Conservation (phyloP, 768 basidiomycete genomes). For the Mycena olivaceomarginata region DNA sequence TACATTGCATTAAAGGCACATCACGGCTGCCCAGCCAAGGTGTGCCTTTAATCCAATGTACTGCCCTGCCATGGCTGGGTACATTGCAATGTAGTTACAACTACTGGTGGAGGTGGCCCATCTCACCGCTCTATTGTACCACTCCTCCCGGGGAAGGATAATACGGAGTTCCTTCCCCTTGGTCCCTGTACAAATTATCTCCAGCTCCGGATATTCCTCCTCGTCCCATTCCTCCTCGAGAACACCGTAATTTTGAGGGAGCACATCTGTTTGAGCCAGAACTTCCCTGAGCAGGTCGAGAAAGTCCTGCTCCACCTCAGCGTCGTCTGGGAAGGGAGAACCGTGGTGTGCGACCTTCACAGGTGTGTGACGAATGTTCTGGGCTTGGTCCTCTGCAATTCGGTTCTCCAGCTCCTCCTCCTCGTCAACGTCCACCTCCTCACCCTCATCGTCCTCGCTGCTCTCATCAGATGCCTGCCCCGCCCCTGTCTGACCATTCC, state of each 20-base stretch:
- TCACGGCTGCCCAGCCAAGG: too few relatives aligned
- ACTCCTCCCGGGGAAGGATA: background rate
- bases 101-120: too few relatives aligned
- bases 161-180: constrained; percentile 8
- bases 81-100: too few relatives aligned
- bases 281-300: background rate
- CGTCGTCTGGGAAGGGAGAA: background rate
- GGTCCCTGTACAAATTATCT: background rate
- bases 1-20: too few relatives aligned
- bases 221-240: constrained; percentile 1
- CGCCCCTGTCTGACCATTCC: too few relatives aligned
- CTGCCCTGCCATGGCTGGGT: too few relatives aligned
- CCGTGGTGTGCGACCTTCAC: background rate
- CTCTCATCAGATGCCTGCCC: too few relatives aligned
- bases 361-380: background rate
- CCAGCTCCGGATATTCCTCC: background rate
- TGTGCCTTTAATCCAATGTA: too few relatives aligned
- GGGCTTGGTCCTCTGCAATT: background rate
- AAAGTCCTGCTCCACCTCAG: background rate
- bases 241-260: background rate
- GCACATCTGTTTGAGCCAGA: background rate
- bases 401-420: constrained; percentile 7
- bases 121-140: background rate
- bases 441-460: too few relatives aligned
- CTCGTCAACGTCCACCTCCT: background rate